Evolutionary conservation across 257 asterid species (phyloP).

Genomic region (Solanum stenotomum): DNA sequence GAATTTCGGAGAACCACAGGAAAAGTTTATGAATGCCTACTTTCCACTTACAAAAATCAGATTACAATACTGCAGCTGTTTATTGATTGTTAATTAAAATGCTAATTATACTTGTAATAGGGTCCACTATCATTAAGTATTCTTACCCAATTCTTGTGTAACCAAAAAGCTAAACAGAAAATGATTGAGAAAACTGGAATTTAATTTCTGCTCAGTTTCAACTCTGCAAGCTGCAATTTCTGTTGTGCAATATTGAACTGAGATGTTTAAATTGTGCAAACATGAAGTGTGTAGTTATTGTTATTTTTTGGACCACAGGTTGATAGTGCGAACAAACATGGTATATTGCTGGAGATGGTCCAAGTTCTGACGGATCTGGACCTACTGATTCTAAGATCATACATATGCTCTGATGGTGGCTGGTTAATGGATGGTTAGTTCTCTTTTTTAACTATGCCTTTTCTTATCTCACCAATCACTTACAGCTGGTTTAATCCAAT

Average conservation of each 20-base stretch:
- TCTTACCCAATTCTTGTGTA: not conserved
- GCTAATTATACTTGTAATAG: not conserved
- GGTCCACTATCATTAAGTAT: not conserved
- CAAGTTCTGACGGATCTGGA: constrained; percentile 89
- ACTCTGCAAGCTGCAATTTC: not conserved
- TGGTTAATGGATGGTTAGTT: constrained; percentile 95
- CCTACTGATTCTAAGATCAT: constrained; percentile 74
- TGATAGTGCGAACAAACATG: constrained; percentile 85
- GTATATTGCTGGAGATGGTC: constrained; percentile 82
- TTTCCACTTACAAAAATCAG: not conserved
- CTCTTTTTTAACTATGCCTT: not conserved
- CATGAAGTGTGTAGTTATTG: not conserved
- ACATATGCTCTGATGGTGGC: constrained; percentile 89
- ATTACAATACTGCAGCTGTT: not conserved
- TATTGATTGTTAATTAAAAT: not conserved
- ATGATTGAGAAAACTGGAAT: not conserved
- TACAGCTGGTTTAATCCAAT: not conserved
- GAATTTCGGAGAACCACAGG: not conserved
- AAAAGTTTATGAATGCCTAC: not conserved
- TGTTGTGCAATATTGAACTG: not conserved
- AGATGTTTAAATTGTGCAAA: not conserved
- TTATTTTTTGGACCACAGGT: constrained; percentile 33
- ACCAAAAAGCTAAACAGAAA: not conserved
- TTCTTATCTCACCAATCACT: not conserved
- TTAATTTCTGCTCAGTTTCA: not conserved